Percentiles rank a stretch among this genome's conserved stretches.
Conservation (phyloP, 768 basidiomycete genomes). For the Tylopilus intermedius region DNA sequence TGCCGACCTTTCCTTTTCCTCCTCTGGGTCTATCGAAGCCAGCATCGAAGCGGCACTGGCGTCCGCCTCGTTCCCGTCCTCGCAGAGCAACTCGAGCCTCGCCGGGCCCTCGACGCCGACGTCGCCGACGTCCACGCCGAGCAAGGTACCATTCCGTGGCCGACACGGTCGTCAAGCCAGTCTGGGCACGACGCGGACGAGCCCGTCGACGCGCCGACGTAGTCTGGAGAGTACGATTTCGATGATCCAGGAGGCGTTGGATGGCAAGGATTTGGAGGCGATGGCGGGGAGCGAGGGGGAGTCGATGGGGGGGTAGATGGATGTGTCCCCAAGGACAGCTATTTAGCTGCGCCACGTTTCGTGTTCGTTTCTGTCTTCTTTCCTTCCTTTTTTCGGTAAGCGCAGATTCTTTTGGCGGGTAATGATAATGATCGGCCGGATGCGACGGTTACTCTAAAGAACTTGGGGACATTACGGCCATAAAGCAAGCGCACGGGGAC, state of each 20-base stretch:
- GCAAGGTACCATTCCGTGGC: constrained; percentile 52
- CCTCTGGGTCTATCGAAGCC: constrained; percentile 42
- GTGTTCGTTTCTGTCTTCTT: background rate
- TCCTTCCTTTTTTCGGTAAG: background rate
- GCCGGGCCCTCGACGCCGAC: constrained; percentile 19
- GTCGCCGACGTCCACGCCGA: constrained; percentile 45
- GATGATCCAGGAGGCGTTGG: constrained; percentile 89
- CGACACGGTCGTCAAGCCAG: constrained; percentile 52
- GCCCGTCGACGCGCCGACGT: constrained; percentile 86
- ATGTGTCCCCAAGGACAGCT: too few relatives aligned
- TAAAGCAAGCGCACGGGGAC: too few relatives aligned
- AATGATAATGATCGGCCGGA: background rate
- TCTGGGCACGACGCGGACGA: constrained; percentile 87
- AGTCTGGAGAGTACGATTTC: constrained; percentile 94
- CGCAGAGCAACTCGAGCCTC: constrained; percentile 18
- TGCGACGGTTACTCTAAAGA: background rate
- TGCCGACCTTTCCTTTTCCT: constrained; percentile 40
- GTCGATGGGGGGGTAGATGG: background rate
- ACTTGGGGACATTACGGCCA: background rate
- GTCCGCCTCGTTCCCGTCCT: constrained; percentile 22
- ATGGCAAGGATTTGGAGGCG: constrained; percentile 53
- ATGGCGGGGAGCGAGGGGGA: background rate
- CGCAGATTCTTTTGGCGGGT: background rate
- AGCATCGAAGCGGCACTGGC: constrained; percentile 33
- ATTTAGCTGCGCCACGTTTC: too few relatives aligned